Base-by-base conservation (phyloP, 2,329 filamentous ascomycete genomes). In the Monosporascus cannonballus region DNA sequence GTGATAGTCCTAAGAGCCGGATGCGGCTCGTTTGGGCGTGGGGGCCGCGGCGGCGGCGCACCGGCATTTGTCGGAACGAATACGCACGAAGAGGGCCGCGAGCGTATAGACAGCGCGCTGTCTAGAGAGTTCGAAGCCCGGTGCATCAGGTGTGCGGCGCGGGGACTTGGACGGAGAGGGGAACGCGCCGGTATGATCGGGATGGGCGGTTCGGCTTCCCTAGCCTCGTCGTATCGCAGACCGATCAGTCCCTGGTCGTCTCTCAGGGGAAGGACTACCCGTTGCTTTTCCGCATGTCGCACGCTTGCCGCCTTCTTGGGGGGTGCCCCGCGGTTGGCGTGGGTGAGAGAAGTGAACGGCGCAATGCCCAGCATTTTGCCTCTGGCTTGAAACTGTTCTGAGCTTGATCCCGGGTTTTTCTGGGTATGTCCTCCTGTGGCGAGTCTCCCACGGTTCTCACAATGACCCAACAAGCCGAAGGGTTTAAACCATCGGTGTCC, bases 161-260 rank as follows among this genome's bases (percentile, higher is more conserved):
- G 56, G 53, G 56, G 69, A 51, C 60, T 58, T 15, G 59, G 60
- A 48, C 61, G 56, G 68, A 71, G 55, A 66, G 66, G 58, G 67
- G 71, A 64, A 68, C 73, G 62, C 72, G 71, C 56, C 46, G 76
- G 73, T 48, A 75, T 67, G 54, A 81, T 67, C 46, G 77, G 76
- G 57, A 83, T 79, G 37, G 82, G 83, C 54, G 78, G 78, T 65
- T 80, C 76, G 47, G 78, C 78, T 60, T 79, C 75, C 49, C 76
- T 70, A 37, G 79, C 81, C 67, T 84, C 76, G 63, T 86, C 83
- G 70, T 86, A 85, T 53, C 80, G 78, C 51, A 85, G 63, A 47
- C 76, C 76, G 54, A 84, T 73, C 59, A 84, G 66, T 58, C 67
- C 70, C 42, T 72, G 68, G 59, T 80, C 78, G 61, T 78, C 76